These are phyloP conservation scores for Asterella californica DNA, from an alignment of 225 moss, liverwort and hornwort genomes.

Conservation along the genomic window DNA sequence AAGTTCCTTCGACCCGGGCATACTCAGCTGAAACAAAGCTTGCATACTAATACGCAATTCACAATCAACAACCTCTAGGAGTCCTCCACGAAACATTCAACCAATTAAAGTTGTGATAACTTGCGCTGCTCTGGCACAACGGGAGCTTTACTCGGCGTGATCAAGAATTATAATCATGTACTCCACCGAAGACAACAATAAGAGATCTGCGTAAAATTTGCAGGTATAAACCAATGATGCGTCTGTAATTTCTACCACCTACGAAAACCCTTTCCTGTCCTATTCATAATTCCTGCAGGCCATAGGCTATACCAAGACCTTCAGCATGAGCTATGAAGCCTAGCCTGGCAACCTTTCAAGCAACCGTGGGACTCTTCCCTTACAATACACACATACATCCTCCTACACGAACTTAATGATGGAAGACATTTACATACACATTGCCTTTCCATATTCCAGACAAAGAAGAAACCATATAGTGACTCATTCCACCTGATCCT, in stretches of 20 bases:
- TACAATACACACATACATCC: conserved; percentile 41
- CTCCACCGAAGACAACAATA: conserved; percentile 38
- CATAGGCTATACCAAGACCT: conserved; percentile 47
- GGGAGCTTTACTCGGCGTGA: conserved; percentile 27
- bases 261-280: conserved; percentile 28
- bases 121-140: conserved; percentile 19
- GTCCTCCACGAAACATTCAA: background rate
- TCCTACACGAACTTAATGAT: conserved; percentile 31
- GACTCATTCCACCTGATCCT: conserved; percentile 39
- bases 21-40: background rate
- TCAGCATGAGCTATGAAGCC: conserved; percentile 29
- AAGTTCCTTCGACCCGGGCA: background rate
- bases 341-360: conserved; percentile 33
- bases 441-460: conserved; percentile 32
- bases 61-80: background rate
- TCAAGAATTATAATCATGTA: conserved; percentile 37
- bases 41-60: background rate
- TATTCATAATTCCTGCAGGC: conserved; percentile 41
- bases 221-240: conserved; percentile 41
- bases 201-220: conserved; percentile 40
- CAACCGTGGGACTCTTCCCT: conserved; percentile 36
- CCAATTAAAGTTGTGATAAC: background rate
- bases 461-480: conserved; percentile 25
- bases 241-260: conserved; percentile 32
- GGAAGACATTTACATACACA: conserved; percentile 35